A percentile compares a stretch with the other conserved stretches of the same genome.
Evolutionary conservation across 148 eudicot genomes (phyloP).

Genomic region (Salicornia ramosissima): DNA sequence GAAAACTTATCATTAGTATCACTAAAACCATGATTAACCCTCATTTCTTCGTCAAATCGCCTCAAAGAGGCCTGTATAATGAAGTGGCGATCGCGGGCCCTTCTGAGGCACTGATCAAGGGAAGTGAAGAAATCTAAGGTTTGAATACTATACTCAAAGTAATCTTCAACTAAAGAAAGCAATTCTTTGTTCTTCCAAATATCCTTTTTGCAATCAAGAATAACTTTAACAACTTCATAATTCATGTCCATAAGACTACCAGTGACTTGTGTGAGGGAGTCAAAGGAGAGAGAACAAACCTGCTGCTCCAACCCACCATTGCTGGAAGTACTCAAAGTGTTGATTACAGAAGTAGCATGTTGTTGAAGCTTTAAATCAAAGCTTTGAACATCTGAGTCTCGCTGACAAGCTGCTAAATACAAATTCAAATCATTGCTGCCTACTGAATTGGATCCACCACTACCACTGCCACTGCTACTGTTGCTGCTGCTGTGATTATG

Average conservation of each 20-base stretch:
- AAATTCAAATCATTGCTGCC: conserved; percentile 16
- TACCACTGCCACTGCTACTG: background rate
- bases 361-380: conserved; percentile 30
- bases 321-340: background rate
- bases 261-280: conserved; percentile 28
- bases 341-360: conserved; percentile 22
- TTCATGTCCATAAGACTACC: conserved; percentile 33
- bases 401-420: conserved; percentile 27
- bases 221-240: conserved; percentile 29
- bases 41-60: conserved; percentile 31
- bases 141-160: conserved; percentile 35
- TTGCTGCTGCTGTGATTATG: conserved; percentile 8
- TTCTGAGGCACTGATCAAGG: conserved; percentile 30
- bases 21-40: background rate
- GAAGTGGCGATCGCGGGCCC: conserved; percentile 26
- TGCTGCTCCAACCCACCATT: background rate
- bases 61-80: conserved; percentile 22
- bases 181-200: conserved; percentile 35
- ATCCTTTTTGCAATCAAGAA: conserved; percentile 31
- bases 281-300: conserved; percentile 27
- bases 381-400: conserved; percentile 28
- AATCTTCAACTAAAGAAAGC: conserved; percentile 31
- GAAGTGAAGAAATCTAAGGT: conserved; percentile 27
- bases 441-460: conserved; percentile 20
- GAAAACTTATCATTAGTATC: conserved; percentile 22